phyloP scores from a whole-genome alignment of 164 flowering plant genomes.

The Nelumbo lutea region DNA sequence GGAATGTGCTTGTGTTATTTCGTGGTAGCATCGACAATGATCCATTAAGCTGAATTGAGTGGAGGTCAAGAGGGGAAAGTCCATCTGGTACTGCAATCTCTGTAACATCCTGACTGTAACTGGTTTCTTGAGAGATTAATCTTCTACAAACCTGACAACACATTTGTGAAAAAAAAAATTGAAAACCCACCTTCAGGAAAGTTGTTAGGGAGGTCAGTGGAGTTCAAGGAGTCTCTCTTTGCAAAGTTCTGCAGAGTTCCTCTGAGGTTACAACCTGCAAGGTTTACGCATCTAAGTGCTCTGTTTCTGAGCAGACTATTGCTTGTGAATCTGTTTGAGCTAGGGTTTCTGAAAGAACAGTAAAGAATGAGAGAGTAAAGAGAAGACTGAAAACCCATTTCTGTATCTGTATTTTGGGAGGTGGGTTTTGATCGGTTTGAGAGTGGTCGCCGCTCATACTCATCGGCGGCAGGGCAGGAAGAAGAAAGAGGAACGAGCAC shows the following conservation, averaged over 20 bases:
- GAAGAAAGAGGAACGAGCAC: too few relatives aligned
- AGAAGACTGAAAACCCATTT: conserved; percentile 38
- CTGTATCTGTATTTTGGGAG: conserved; percentile 42
- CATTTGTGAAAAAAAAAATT: conserved; percentile 44
- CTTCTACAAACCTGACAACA: conserved; percentile 55
- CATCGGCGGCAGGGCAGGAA: too few relatives aligned
- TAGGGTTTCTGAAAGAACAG: conserved; percentile 14
- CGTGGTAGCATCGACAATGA: conserved; percentile 44
- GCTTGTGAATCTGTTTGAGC: conserved; percentile 25
- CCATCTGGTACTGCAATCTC: conserved; percentile 45
- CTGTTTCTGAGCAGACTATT: conserved; percentile 44
- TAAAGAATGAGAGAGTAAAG: conserved; percentile 23
- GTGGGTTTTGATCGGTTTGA: conserved; percentile 31
- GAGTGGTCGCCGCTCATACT: too few relatives aligned
- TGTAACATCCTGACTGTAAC: conserved; percentile 47
- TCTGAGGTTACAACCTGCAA: conserved; percentile 77
- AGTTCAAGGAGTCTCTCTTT: conserved; percentile 47
- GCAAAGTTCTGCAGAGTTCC: conserved; percentile 65
- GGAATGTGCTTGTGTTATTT: conserved; percentile 43
- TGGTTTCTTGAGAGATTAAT: conserved; percentile 69
- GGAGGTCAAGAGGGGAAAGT: conserved; percentile 57
- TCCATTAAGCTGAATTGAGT: conserved; percentile 61
- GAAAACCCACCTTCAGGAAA: conserved; percentile 39
- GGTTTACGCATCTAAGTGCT: conserved; percentile 55
- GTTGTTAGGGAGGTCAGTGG: conserved; percentile 79